These are phyloP conservation scores for Calycina herbarum DNA, from an alignment of 2,329 filamentous ascomycete species.

Conservation along the genomic window DNA sequence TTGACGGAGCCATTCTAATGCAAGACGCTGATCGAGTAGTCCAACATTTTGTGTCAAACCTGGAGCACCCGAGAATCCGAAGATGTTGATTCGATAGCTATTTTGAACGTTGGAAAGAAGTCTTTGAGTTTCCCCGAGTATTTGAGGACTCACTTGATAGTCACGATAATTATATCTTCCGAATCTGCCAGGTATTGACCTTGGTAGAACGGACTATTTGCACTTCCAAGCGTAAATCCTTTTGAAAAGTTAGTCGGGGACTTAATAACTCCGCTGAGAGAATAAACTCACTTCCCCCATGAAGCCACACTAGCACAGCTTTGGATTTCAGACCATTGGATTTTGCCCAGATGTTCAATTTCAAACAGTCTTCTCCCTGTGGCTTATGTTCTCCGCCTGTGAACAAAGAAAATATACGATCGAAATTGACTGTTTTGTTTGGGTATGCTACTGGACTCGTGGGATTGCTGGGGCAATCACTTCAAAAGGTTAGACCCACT, in stretches of 20 bases:
- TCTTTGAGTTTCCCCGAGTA: not conserved
- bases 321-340: slow-evolving; percentile 30
- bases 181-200: slow-evolving; percentile 44
- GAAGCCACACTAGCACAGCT: slow-evolving; percentile 44
- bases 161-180: slow-evolving; percentile 45
- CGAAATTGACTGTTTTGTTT: not conserved
- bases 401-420: not conserved
- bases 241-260: not conserved
- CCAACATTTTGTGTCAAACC: slow-evolving; percentile 53
- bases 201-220: slow-evolving; percentile 41
- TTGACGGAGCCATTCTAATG: slow-evolving; percentile 57
- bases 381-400: not conserved
- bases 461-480: not conserved
- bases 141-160: slow-evolving; percentile 42
- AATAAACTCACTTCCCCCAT: slow-evolving; percentile 38
- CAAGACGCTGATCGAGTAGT: slow-evolving; percentile 57
- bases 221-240: slow-evolving; percentile 40
- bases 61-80: slow-evolving; percentile 38
- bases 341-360: slow-evolving; percentile 39
- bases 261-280: no score
- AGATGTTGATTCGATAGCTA: slow-evolving; percentile 40
- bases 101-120: not conserved
- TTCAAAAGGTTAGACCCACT: not conserved
- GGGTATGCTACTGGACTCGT: not conserved
- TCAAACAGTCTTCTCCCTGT: slow-evolving; percentile 38